Evolutionary conservation across 768 basidiomycete species (phyloP), one percentile per base, ranked within the genome.

Genomic region (Mycena galericulata): DNA sequence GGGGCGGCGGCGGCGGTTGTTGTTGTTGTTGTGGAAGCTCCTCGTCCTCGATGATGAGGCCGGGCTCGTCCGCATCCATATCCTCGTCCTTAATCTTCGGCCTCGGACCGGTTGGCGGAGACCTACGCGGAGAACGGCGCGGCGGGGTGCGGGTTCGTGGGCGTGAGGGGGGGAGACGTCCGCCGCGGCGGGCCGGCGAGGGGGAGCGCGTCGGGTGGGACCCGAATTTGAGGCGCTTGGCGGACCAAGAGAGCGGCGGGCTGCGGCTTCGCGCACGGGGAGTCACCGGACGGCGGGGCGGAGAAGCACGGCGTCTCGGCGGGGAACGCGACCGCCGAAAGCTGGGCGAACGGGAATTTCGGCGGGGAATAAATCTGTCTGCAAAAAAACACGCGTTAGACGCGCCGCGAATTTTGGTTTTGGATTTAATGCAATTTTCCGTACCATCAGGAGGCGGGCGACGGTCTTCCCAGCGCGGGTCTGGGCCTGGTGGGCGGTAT

Each of bases 301-400:
- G 46, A 14, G 49, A 30, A 27, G 36, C 20, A 17, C 63, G 53
- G 17, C 70, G 70, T n/a, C 66, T 12, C 10, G 60, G 64, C 6
- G 70, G 70, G 4, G 70, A 68, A 20, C 62, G 47, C 4, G 69
- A 70, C 32, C 56, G 58, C 9, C 59, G 32, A 40, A 60, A 60
- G 22, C 3, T 30, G 49, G 68, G 69, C 20, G 69, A 64, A 10
- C 49, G 67, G 18, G 66, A 68, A 14, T 26, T 34, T 17, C 51
- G 58, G 17, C 70, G 70, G 15, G 53, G 57, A n/a, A 58, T n/a
- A n/a, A n/a, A 65, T 56, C 70, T 59, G 43, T 68, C 70, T 67
- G 50, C 18, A 9, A 9, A 38, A 26, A 15, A 43, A 10, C 8
- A 29, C 3, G 15, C 3, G 30, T 61, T 36, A 60, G 46, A 61